Conservation (phyloP, 306 rosid species). For the Bauhinia variegata region DNA sequence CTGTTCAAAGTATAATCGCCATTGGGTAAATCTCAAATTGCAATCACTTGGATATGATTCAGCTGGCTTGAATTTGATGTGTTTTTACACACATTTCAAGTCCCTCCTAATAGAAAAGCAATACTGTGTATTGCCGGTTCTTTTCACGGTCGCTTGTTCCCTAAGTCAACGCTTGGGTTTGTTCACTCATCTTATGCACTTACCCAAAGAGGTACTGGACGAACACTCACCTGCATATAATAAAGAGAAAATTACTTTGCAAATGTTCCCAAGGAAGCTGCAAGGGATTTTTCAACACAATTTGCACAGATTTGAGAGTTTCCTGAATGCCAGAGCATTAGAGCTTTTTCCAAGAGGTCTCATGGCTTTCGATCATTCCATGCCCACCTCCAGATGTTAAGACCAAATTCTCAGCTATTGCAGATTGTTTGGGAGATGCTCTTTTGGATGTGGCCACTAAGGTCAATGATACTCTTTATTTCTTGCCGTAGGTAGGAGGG, state of each 20-base stretch:
- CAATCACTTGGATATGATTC: neutral
- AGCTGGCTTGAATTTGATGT: slow-evolving; percentile 33
- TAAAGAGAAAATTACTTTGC: slow-evolving; percentile 33
- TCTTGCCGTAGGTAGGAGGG: no score
- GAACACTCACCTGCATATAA: slow-evolving; percentile 35
- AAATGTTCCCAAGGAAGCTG: slow-evolving; percentile 8
- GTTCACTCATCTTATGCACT: slow-evolving; percentile 38
- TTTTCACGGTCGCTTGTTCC: slow-evolving; percentile 38
- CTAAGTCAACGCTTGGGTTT: slow-evolving; percentile 33
- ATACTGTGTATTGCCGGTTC: slow-evolving; percentile 42
- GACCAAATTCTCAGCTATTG: neutral
- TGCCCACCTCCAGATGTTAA: neutral
- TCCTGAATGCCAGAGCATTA: neutral
- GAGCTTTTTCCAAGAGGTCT: slow-evolving; percentile 11
- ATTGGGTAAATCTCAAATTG: neutral
- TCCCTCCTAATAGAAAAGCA: slow-evolving; percentile 25
- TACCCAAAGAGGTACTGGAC: slow-evolving; percentile 26
- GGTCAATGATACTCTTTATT: neutral
- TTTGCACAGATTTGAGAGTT: neutral
- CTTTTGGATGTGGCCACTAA: neutral
- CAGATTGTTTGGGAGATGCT: neutral
- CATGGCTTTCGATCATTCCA: neutral
- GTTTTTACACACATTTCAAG: slow-evolving; percentile 38
- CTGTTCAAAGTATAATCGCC: neutral
- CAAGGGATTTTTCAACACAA: slow-evolving; percentile 27